Evolutionary conservation across 345 rosid species (phyloP), one percentile per base, ranked within the genome.

Genomic region (Angophora floribunda): DNA sequence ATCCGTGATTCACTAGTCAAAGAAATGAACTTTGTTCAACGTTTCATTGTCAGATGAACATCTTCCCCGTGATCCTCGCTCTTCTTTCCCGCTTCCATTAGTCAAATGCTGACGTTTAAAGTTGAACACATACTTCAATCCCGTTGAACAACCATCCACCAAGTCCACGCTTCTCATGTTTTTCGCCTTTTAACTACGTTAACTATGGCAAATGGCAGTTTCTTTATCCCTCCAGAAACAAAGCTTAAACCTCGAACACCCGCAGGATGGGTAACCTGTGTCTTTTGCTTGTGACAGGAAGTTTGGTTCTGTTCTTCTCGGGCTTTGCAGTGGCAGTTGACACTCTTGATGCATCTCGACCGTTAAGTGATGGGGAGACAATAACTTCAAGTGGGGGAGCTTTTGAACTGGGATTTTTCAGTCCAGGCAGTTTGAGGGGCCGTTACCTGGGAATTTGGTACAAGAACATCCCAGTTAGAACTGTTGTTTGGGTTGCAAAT

Each of bases 391-490:
- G 86, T 3, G 88, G 87, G 16, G 41, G 85, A 52, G 70, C 50
- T 52, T 92, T 91, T 57, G 93, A 89, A 51, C 79, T 92, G 15
- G 92, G 92, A 36, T 91, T 91, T 70, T 92, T 89, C 88, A 32
- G 84, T 26, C 90, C 87, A 6, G 75, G 85, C 9, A 78, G 82
- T 16, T 93, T 94, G 24, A 65, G 5, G 9, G 92, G 84, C 4
- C 88, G 88, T 67, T 94, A 93, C 82, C 36, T 94, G 53, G 95
- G 92, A 45, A 92, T 95, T n/a, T 91, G 95, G 92, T 94, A 91
- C 89, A 90, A 89, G 85, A 67, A 89, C 45, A 88, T 88, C 52
- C 53, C 91, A 1, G 22, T 5, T 2, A 63, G 78, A 52, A 88
- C 91, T 6, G 88, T 88, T 41, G 93, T 92, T 6, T 95, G 96